Base-by-base conservation (phyloP, 2,329 filamentous ascomycete species). In the Penicillium digitatum region DNA sequence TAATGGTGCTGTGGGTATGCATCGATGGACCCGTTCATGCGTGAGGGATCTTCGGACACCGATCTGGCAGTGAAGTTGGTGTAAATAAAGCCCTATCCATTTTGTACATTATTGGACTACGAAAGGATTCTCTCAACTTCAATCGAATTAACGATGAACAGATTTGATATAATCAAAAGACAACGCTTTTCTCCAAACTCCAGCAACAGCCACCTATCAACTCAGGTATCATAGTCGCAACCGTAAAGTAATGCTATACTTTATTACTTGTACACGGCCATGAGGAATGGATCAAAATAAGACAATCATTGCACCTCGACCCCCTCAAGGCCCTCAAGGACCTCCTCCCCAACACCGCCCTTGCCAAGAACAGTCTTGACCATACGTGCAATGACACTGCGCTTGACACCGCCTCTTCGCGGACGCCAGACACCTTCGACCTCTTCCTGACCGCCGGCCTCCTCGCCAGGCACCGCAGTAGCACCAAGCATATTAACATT, bases 321-420 rank as follows among this genome's bases (percentile, higher is more conserved):
- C 12, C 81, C 84, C 58, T 92, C 87, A 62, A 97, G 74, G 0
- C 88, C 92, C 59, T 87, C 85, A 68, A 97, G 78, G 6, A 96
- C 88, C 72, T 96, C 93, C 62, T 92, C 86, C 4, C 88, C 90
- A 27, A 96, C 87, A 32, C 91, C 90, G 0, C 88, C 88, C 65
- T 82, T 84, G 69, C 88, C 84, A 55, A 95, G 72, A 31, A 91
- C 88, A 70, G 87, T 84, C 70, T 87, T 84, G 57, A 95, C 84
- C 75, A 96, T 89, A 50, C 81, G 80, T 48, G 85, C 82, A 61
- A 97, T 76, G 18, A 94, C 78, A 5, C 76, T 79, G 65, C 90
- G 83, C 77, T 89, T 91, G 35, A 93, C 85, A 2, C 93, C 93
- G 37, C 93, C 93, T 31, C 91, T 75, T 31, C 89, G 88, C 37